Evolutionary conservation across 768 basidiomycete genomes (phyloP).

Genomic region (Tulasnella sp.): DNA sequence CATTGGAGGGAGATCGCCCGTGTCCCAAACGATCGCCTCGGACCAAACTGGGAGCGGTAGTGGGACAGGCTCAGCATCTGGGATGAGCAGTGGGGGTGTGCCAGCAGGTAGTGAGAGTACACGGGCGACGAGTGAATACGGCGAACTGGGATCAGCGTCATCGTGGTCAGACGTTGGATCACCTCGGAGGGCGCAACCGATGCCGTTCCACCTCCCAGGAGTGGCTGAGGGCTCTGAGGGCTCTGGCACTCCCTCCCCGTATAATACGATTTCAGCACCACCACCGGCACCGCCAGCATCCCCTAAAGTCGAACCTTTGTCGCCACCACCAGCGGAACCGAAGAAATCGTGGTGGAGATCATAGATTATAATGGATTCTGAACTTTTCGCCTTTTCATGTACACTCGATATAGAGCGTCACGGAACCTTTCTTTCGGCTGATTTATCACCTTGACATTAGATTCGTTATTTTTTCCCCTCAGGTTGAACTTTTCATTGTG

Average conservation of each 20-base stretch:
- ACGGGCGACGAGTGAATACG: no score
- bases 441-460: neutral
- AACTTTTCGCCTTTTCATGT: neutral
- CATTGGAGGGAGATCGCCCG: neutral
- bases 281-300: neutral
- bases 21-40: neutral
- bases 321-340: neutral
- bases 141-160: no score
- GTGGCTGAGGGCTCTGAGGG: no score
- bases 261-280: neutral
- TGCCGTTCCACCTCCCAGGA: no score
- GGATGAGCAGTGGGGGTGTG: neutral
- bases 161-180: no score
- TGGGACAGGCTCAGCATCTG: neutral
- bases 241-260: no score
- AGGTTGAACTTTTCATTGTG: neutral
- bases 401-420: neutral
- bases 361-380: neutral
- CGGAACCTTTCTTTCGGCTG: no score
- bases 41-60: neutral
- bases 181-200: no score
- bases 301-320: neutral
- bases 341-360: slow-evolving; percentile 6
- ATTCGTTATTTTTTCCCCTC: neutral
- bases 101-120: neutral